Percentiles rank a stretch among this genome's conserved stretches.
Conservation (phyloP, 2,329 filamentous ascomycete species). For the Alternaria sp. region DNA sequence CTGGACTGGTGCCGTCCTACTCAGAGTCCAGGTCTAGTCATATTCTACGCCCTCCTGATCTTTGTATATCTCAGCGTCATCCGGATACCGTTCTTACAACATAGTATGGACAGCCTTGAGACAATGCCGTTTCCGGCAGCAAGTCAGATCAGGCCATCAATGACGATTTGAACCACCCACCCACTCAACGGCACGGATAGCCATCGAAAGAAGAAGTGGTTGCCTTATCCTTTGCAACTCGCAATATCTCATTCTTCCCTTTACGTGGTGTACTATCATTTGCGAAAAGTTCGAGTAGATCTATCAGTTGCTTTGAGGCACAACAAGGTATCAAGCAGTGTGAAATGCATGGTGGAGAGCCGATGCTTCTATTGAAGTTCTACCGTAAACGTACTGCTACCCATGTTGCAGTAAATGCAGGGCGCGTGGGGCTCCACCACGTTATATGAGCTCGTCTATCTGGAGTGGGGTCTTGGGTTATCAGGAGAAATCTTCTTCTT, state of each 20-base stretch:
- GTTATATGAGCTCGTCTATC: conserved; percentile 18
- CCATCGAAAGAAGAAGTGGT: not conserved
- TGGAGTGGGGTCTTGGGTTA: conserved; percentile 17
- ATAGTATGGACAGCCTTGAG: accelerated
- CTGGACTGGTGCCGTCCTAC: not conserved
- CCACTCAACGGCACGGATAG: not conserved
- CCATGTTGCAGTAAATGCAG: conserved; percentile 9
- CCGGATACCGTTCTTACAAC: not conserved
- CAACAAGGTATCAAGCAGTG: not conserved
- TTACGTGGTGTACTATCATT: not conserved
- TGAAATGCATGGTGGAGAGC: conserved; percentile 15
- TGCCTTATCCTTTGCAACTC: not conserved
- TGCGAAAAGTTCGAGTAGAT: not conserved
- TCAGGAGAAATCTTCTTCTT: conserved; percentile 45
- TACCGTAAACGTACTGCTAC: conserved; percentile 15
- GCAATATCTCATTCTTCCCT: not conserved
- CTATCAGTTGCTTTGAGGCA: not conserved
- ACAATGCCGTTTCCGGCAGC: not conserved
- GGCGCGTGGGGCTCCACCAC: conserved; percentile 19
- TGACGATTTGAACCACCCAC: not conserved
- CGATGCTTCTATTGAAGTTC: conserved; percentile 24
- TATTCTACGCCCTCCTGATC: not conserved
- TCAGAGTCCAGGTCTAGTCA: not conserved
- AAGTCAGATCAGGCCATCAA: not conserved
- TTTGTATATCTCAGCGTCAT: not conserved